Percentiles rank a stretch among this genome's conserved stretches.
These are phyloP conservation scores for Agaricus blazei DNA, from an alignment of 768 basidiomycete species.

Conservation along the genomic window DNA sequence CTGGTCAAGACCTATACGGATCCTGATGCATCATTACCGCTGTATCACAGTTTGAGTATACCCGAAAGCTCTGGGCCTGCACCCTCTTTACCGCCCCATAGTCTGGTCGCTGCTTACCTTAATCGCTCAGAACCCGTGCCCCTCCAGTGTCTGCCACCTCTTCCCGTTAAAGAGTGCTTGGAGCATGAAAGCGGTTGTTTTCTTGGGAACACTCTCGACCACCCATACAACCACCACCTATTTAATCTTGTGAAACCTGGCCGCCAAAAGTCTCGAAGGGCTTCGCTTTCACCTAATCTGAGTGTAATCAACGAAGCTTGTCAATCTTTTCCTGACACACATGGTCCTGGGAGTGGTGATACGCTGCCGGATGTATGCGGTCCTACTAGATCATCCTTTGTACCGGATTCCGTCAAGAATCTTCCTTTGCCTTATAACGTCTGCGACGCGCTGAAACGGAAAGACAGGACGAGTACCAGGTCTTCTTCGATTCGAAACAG, in stretches of 20 bases:
- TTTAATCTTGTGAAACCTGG: background rate
- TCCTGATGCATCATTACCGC: background rate
- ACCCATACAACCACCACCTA: background rate
- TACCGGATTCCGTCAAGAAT: background rate
- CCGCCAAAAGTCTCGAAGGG: background rate
- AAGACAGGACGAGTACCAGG: background rate
- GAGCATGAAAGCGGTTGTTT: background rate
- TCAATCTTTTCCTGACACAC: background rate
- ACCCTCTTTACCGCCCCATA: background rate
- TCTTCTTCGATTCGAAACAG: slow-evolving; percentile 21
- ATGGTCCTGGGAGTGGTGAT: no score
- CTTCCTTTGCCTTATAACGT: slow-evolving; percentile 1
- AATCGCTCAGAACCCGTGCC: background rate
- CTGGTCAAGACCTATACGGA: slow-evolving; percentile 6
- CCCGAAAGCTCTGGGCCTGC: background rate
- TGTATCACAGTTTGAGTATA: background rate
- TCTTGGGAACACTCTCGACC: background rate
- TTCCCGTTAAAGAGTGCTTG: background rate
- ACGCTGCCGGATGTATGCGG: background rate
- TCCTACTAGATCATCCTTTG: background rate
- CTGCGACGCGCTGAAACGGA: background rate
- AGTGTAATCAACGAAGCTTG: slow-evolving; percentile 6
- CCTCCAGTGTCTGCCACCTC: background rate
- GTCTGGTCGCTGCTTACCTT: background rate
- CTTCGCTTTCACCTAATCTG: slow-evolving; percentile 3